Percentiles rank a stretch among this genome's conserved stretches.
Conservation (phyloP, 495 filamentous ascomycete genomes). For the Xylaria telfairii region DNA sequence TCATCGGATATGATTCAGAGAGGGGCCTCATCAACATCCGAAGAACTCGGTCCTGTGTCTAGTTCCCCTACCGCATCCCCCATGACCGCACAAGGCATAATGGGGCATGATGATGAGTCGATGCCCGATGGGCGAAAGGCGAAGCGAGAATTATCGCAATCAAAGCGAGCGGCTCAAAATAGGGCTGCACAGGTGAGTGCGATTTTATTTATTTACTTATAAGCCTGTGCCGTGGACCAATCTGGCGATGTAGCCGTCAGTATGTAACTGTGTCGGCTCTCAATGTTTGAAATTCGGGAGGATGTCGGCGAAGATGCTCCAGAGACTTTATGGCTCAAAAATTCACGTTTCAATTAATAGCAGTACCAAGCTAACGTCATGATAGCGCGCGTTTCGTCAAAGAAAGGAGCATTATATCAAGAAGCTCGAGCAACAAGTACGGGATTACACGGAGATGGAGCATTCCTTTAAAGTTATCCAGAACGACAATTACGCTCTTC, state of each 20-base stretch:
- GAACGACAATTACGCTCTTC: slow-evolving; percentile 84
- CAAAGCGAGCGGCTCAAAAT: slow-evolving; percentile 96
- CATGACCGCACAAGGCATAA: slow-evolving; percentile 41
- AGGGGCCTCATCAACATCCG: slow-evolving; percentile 38
- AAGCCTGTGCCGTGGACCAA: slow-evolving; percentile 16
- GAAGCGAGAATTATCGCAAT: slow-evolving; percentile 90
- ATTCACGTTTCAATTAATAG: slow-evolving; percentile 13
- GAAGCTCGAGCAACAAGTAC: slow-evolving; percentile 89
- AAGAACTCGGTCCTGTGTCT: slow-evolving; percentile 41
- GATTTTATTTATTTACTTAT: neutral
- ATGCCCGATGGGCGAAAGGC: slow-evolving; percentile 52
- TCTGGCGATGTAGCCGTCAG: neutral
- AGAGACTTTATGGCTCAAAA: slow-evolving; percentile 22
- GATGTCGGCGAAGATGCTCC: neutral
- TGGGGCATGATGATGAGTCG: slow-evolving; percentile 39
- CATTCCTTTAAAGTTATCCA: slow-evolving; percentile 76
- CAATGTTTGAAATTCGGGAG: neutral
- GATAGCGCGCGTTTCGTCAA: slow-evolving; percentile 92
- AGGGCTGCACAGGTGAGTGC: slow-evolving; percentile 85
- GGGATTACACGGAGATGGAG: slow-evolving; percentile 72
- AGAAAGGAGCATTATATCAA: slow-evolving; percentile 98
- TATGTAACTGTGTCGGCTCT: neutral
- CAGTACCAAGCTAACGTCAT: slow-evolving; percentile 37
- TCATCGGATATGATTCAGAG: slow-evolving; percentile 44
- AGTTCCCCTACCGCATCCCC: slow-evolving; percentile 30